These are phyloP conservation scores for Thozetella sp. DNA, from an alignment of 495 filamentous ascomycete species.

Conservation along the genomic window DNA sequence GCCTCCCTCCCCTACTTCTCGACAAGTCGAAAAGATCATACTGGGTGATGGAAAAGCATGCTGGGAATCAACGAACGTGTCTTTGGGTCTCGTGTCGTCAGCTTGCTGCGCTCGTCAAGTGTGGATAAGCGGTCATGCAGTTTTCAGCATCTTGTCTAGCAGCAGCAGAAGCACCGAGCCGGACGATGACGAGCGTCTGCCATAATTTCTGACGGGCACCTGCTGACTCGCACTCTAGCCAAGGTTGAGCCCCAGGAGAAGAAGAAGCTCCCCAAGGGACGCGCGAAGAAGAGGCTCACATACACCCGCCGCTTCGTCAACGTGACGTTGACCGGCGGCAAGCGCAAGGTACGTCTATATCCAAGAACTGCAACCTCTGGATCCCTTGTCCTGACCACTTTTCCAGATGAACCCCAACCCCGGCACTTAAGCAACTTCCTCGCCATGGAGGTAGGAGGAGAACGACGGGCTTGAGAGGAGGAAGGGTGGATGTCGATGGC, in stretches of 20 bases:
- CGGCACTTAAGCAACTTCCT: slow-evolving; percentile 35
- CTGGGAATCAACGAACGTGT: too few relatives aligned
- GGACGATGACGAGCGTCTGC: too few relatives aligned
- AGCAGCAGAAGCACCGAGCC: too few relatives aligned
- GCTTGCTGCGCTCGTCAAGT: too few relatives aligned
- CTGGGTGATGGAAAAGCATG: too few relatives aligned
- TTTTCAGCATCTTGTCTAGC: background rate
- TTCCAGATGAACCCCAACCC: slow-evolving; percentile 55
- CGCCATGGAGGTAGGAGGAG: slow-evolving; percentile 9
- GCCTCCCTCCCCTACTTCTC: too few relatives aligned
- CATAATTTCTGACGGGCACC: too few relatives aligned
- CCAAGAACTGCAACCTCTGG: background rate
- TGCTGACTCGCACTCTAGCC: slow-evolving; percentile 4
- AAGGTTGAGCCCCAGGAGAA: slow-evolving; percentile 91
- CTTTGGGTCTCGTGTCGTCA: background rate
- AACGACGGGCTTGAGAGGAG: background rate
- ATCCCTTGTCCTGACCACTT: background rate
- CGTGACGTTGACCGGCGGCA: slow-evolving; percentile 97
- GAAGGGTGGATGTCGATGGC: background rate
- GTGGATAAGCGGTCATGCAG: too few relatives aligned
- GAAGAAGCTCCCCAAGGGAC: slow-evolving; percentile 93
- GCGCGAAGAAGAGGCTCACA: slow-evolving; percentile 94
- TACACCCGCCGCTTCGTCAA: slow-evolving; percentile 99
- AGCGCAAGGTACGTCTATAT: slow-evolving; percentile 79
- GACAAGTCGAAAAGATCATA: too few relatives aligned